phyloP scores from a whole-genome alignment of 73 alveolate genomes.

The Tetrahymena malaccensis region DNA sequence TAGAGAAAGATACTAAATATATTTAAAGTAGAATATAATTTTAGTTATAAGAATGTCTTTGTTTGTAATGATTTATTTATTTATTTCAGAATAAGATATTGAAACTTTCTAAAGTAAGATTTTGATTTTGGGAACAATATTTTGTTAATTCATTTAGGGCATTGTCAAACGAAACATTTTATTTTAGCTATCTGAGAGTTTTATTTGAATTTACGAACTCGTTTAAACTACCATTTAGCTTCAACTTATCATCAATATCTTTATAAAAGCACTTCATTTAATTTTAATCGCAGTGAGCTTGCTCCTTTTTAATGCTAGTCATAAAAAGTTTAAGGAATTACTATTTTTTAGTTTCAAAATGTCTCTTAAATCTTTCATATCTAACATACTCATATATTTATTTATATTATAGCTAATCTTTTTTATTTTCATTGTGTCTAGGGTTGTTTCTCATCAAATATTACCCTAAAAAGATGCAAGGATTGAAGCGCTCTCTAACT shows the following conservation, averaged over 20 bases:
- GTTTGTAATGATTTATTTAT: neutral
- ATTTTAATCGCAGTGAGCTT: neutral
- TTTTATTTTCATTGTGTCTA: neutral
- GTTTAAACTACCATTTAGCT: neutral
- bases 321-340: neutral
- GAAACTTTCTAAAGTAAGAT: neutral
- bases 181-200: neutral
- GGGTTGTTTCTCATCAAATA: slow-evolving; percentile 41
- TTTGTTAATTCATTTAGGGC: neutral
- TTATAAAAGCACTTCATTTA: neutral
- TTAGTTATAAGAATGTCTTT: neutral
- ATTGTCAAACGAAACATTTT: neutral
- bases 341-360: neutral
- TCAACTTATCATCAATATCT: neutral
- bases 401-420: neutral
- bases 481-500: slow-evolving; percentile 38
- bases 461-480: slow-evolving; percentile 41
- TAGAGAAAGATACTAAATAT: neutral
- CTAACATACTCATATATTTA: neutral
- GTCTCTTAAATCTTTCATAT: neutral
- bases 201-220: neutral
- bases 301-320: neutral
- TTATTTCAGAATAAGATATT: neutral
- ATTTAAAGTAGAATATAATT: neutral
- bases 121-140: neutral